Conservation (phyloP, 371 early-diverging fungal species). For the Rhizomucor pusillus region DNA sequence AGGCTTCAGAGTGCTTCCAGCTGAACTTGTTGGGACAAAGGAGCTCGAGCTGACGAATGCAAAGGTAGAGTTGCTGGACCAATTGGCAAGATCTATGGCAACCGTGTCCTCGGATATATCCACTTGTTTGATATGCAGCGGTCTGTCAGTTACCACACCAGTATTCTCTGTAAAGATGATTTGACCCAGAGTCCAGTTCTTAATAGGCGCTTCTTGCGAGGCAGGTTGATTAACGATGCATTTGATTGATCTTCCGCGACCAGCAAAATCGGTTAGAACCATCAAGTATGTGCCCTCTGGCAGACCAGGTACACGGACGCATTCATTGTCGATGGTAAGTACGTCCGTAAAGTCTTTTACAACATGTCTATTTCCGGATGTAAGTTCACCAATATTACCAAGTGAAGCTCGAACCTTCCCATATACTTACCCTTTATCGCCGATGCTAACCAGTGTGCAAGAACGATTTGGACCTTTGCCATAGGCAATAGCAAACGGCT, state of each 20-base stretch:
- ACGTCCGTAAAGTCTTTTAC: too few species aligned
- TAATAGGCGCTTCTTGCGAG: neutral
- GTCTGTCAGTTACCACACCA: neutral
- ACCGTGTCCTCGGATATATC: slow-evolving; percentile 12
- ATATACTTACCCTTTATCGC: slow-evolving; percentile 14
- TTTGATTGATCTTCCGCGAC: neutral
- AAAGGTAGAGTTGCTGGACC: slow-evolving; percentile 13
- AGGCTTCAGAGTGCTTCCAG: neutral
- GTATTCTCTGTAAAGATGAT: neutral
- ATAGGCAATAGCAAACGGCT: slow-evolving; percentile 28
- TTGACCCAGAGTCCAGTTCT: neutral
- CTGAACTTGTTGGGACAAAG: slow-evolving; percentile 19
- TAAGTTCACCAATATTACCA: too few species aligned
- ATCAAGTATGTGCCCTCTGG: neutral
- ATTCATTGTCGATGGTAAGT: neutral
- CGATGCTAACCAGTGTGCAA: slow-evolving; percentile 19
- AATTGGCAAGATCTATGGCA: slow-evolving; percentile 10
- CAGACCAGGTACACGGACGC: neutral
- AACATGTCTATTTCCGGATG: too few species aligned
- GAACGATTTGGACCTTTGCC: slow-evolving; percentile 2
- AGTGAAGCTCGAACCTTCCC: too few species aligned
- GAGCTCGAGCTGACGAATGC: slow-evolving; percentile 26
- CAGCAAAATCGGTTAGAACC: neutral
- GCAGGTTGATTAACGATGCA: neutral
- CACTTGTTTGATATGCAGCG: slow-evolving; percentile 2